These are phyloP conservation scores for Saccharomycopsis crataegensis DNA, from an alignment of 1,139 yeast genomes.

Conservation along the genomic window DNA sequence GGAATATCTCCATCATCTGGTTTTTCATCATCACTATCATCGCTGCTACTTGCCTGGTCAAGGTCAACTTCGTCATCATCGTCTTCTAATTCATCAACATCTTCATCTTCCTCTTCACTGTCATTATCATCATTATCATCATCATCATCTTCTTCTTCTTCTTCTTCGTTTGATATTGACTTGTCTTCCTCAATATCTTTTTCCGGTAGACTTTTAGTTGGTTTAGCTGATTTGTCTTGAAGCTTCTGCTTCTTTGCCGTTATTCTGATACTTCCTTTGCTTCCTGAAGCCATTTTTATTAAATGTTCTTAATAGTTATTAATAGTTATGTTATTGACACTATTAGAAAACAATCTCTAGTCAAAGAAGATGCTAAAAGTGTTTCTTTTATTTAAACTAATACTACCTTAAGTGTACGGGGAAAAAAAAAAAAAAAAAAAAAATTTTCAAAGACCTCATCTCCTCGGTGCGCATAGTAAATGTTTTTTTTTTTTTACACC, in stretches of 20 bases:
- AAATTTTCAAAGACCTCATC: too few relatives aligned
- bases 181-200: conserved; percentile 11
- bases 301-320: not conserved
- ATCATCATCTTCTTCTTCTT: not conserved
- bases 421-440: too few relatives aligned
- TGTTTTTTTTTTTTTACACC: too few relatives aligned
- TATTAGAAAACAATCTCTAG: too few relatives aligned
- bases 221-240: not conserved
- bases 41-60: not conserved
- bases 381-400: too few relatives aligned
- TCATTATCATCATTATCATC: conserved; percentile 16
- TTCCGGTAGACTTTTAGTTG: not conserved
- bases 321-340: too few relatives aligned
- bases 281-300: conserved; percentile 1
- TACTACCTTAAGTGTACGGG: too few relatives aligned
- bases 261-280: conserved; percentile 8
- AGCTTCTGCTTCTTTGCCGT: conserved; percentile 5
- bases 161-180: not conserved
- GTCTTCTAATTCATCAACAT: conserved; percentile 10
- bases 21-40: conserved; percentile 21
- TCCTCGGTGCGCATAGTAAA: too few relatives aligned
- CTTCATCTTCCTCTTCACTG: conserved; percentile 18
- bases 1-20: conserved; percentile 37
- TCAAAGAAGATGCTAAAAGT: too few relatives aligned
- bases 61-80: conserved; percentile 14